phyloP scores from a whole-genome alignment of 2,329 filamentous ascomycete genomes.

The Scedosporium boydii region DNA sequence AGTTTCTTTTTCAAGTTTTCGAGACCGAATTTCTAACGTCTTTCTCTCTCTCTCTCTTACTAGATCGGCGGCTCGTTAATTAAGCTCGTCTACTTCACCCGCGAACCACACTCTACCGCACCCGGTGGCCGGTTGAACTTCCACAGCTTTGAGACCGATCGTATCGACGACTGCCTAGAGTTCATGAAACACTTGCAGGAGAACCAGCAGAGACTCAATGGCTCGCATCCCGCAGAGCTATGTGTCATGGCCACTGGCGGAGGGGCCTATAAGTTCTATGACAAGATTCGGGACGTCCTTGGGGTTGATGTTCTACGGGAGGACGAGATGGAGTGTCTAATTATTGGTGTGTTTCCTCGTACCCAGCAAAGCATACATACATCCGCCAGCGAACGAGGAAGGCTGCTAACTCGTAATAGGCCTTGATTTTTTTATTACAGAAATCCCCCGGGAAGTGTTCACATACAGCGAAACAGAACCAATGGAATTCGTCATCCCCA shows the following conservation, averaged over 20 bases:
- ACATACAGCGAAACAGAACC: constrained; percentile 87
- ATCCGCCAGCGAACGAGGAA: not conserved
- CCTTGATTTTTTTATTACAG: constrained; percentile 96
- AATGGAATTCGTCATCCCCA: constrained; percentile 76
- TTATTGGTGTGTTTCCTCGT: constrained; percentile 57
- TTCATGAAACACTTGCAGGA: constrained; percentile 82
- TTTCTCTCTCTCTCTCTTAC: not conserved
- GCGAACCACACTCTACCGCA: constrained; percentile 69
- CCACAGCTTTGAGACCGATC: constrained; percentile 90
- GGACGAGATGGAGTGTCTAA: constrained; percentile 98
- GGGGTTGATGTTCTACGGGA: constrained; percentile 84
- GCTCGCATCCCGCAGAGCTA: constrained; percentile 59
- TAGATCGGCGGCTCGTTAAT: constrained; percentile 92
- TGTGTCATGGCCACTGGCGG: constrained; percentile 95
- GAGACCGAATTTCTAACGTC: constrained; percentile 6
- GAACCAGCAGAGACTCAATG: constrained; percentile 70
- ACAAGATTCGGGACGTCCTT: constrained; percentile 73
- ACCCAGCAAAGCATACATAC: too few species aligned
- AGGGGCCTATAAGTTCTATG: constrained; percentile 94
- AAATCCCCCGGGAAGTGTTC: constrained; percentile 94
- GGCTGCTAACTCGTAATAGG: constrained; percentile 37
- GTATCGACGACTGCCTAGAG: constrained; percentile 85
- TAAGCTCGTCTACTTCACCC: constrained; percentile 95
- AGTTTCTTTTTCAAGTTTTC: too few species aligned
- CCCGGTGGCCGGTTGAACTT: constrained; percentile 90